Evolutionary conservation across 208 protist genomes (phyloP).

Genomic region (Vickermania spadyakhi): DNA sequence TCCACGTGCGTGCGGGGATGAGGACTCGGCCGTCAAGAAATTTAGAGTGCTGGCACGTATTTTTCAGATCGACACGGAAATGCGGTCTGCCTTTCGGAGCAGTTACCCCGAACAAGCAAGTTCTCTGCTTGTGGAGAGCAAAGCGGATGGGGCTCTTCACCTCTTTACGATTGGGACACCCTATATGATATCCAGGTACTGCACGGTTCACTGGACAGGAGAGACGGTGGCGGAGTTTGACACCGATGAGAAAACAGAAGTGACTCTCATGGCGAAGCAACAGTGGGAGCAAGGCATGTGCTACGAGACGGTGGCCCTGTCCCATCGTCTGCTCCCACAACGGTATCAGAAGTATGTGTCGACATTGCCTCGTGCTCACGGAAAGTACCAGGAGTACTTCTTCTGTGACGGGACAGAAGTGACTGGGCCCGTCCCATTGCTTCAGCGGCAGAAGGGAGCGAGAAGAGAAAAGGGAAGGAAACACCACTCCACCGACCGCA

Average conservation of each 20-base stretch:
- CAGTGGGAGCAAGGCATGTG: conserved; percentile 77
- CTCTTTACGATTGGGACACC: conserved; percentile 83
- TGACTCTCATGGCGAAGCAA: conserved; percentile 62
- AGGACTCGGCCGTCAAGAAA: conserved; percentile 31
- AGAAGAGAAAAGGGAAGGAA: conserved; percentile 3
- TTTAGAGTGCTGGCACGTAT: conserved; percentile 75
- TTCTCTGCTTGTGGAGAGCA: conserved; percentile 49
- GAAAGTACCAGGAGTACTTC: conserved; percentile 62
- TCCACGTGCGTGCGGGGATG: conserved; percentile 56
- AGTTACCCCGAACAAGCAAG: conserved; percentile 70
- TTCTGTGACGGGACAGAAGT: conserved; percentile 67
- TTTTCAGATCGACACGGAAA: conserved; percentile 59
- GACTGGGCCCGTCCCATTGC: neutral
- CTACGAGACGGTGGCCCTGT: conserved; percentile 67
- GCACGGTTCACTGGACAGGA: conserved; percentile 66
- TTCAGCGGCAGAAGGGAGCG: conserved; percentile 14
- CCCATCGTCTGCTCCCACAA: conserved; percentile 69
- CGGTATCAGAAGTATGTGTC: conserved; percentile 45
- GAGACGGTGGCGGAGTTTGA: conserved; percentile 54
- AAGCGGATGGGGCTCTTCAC: conserved; percentile 39
- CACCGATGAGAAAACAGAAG: conserved; percentile 42
- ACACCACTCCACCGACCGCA: neutral
- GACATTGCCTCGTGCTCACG: conserved; percentile 14
- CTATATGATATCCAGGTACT: conserved; percentile 52
- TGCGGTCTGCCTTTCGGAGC: conserved; percentile 32